Percentiles rank a stretch among this genome's conserved stretches.
phyloP scores from a whole-genome alignment of 208 protist species.

The Crithidia thermophila region DNA sequence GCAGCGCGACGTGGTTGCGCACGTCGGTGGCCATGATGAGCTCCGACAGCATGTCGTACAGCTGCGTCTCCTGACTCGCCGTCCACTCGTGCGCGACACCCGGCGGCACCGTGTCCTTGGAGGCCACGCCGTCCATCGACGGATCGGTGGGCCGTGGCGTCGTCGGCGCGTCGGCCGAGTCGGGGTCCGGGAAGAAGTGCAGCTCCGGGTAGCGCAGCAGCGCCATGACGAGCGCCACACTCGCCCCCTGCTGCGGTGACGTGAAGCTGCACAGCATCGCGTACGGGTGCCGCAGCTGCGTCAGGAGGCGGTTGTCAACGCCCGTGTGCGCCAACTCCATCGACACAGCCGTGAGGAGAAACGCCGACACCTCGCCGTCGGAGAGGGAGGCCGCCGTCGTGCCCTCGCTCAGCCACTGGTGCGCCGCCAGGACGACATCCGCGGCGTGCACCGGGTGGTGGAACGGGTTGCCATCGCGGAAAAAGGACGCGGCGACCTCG shows the following conservation, averaged over 20 bases:
- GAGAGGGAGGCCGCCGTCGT: constrained; percentile 41
- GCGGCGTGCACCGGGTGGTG: constrained; percentile 75
- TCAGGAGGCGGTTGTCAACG: constrained; percentile 81
- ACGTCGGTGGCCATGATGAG: constrained; percentile 70
- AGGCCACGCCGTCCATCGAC: no score
- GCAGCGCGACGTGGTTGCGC: constrained; percentile 42
- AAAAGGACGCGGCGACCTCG: constrained; percentile 42
- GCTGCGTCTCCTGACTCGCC: constrained; percentile 30
- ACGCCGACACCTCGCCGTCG: constrained; percentile 60
- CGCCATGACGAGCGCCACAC: constrained; percentile 50
- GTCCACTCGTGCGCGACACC: constrained; percentile 45
- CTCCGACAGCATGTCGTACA: constrained; percentile 56
- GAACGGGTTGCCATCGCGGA: constrained; percentile 66
- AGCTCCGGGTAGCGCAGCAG: constrained; percentile 51
- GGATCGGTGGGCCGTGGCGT: background rate
- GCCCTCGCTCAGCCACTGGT: constrained; percentile 58
- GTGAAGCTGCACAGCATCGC: constrained; percentile 47
- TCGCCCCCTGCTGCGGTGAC: constrained; percentile 59
- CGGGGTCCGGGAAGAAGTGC: constrained; percentile 47
- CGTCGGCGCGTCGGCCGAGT: background rate
- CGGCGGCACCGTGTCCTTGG: constrained; percentile 15
- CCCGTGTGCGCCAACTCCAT: constrained; percentile 62
- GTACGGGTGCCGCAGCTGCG: constrained; percentile 59
- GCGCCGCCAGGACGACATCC: constrained; percentile 67
- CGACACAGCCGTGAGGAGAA: constrained; percentile 57